These are phyloP conservation scores for Scopulariopsis brevicaulis DNA, from an alignment of 2,329 filamentous ascomycete species.

Conservation along the genomic window DNA sequence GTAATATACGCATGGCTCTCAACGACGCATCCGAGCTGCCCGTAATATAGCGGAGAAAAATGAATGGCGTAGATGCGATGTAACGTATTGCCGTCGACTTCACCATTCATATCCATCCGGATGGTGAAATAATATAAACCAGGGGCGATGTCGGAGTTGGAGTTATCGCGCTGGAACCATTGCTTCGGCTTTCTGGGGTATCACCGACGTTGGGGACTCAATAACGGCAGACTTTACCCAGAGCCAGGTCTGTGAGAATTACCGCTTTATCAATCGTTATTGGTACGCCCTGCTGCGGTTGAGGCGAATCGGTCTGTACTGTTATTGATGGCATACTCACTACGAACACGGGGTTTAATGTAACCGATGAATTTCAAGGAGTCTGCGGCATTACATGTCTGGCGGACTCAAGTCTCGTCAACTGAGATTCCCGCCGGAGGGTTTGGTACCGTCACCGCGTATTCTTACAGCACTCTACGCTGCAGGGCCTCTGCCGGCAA, in stretches of 20 bases:
- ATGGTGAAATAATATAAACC: slow-evolving; percentile 84
- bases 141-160: slow-evolving; percentile 76
- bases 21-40: slow-evolving; percentile 74
- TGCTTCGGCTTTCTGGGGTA: slow-evolving; percentile 36
- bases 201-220: slow-evolving; percentile 47
- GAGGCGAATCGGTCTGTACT: too few relatives aligned
- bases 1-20: slow-evolving; percentile 64
- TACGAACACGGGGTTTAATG: too few relatives aligned
- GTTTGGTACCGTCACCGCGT: too few relatives aligned
- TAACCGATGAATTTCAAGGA: too few relatives aligned
- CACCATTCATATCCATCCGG: slow-evolving; percentile 79
- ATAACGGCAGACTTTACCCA: slow-evolving; percentile 69
- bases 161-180: slow-evolving; percentile 33
- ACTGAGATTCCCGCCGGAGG: too few relatives aligned
- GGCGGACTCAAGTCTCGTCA: too few relatives aligned
- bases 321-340: too few relatives aligned
- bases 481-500: too few relatives aligned
- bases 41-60: slow-evolving; percentile 81
- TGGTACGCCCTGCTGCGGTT: too few relatives aligned
- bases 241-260: slow-evolving; percentile 69
- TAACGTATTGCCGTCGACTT: slow-evolving; percentile 67
- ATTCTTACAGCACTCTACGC: too few relatives aligned
- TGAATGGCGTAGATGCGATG: slow-evolving; percentile 78
- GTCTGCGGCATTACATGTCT: too few relatives aligned
- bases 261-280: slow-evolving; percentile 77